phyloP scores from a whole-genome alignment of 352 stramenopile genomes.

The Pythium grandisporangium region DNA sequence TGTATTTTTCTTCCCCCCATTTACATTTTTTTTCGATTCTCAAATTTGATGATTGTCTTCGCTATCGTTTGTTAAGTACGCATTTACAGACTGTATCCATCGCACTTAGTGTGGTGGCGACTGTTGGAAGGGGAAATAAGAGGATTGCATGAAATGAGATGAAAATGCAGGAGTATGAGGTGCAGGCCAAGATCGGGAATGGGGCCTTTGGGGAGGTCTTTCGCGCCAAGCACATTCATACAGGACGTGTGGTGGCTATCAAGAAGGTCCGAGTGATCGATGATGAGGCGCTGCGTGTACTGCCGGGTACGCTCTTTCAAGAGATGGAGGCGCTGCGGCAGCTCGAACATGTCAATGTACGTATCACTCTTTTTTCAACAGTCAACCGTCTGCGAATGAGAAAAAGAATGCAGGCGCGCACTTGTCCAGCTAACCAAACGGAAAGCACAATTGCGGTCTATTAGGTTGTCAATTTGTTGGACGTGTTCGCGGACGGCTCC shows the following conservation, averaged over 20 bases:
- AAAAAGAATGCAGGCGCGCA: too few relatives aligned
- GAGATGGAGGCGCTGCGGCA: constrained; percentile 72
- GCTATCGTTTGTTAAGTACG: too few relatives aligned
- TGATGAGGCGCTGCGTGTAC: constrained; percentile 25
- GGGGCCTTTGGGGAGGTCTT: constrained; percentile 67
- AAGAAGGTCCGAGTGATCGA: constrained; percentile 54
- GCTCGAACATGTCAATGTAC: constrained; percentile 56
- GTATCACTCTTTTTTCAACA: too few relatives aligned
- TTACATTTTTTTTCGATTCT: constrained; percentile 1
- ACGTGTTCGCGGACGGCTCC: constrained; percentile 44
- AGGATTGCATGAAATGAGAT: too few relatives aligned
- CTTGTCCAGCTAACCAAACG: too few relatives aligned
- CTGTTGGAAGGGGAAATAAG: too few relatives aligned
- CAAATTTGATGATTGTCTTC: too few relatives aligned
- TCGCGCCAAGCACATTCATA: constrained; percentile 26
- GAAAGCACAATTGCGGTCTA: too few relatives aligned
- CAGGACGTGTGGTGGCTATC: constrained; percentile 33
- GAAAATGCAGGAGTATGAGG: constrained; percentile 39
- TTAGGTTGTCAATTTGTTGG: constrained; percentile 57
- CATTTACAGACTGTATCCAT: too few relatives aligned
- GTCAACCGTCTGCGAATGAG: too few relatives aligned
- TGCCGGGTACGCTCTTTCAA: constrained; percentile 56
- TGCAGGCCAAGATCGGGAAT: constrained; percentile 56
- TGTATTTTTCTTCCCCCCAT: background rate
- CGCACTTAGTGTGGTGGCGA: too few relatives aligned